Conservation (phyloP, 768 basidiomycete genomes). For the Tulasnella calospora region DNA sequence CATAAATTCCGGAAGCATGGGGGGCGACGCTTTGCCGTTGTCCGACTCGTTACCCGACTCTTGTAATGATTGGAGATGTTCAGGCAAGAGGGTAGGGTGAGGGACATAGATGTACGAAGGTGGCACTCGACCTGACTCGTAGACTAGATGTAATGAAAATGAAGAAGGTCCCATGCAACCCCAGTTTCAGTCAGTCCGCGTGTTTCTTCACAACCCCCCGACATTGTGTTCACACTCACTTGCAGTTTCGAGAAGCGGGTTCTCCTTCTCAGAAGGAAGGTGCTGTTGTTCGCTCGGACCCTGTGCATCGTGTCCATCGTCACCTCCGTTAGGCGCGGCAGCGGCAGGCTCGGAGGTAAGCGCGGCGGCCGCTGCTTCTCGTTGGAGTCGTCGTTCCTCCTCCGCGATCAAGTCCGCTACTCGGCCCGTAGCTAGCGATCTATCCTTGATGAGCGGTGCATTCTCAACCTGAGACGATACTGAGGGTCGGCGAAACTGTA, state of each 20-base stretch:
- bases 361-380: not conserved
- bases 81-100: constrained; percentile 1
- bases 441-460: not conserved
- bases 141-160: not conserved
- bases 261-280: not conserved
- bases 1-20: not conserved
- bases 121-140: not conserved
- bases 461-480: not conserved
- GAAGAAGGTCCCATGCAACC: not conserved
- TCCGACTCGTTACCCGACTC: not conserved
- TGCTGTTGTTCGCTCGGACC: not conserved
- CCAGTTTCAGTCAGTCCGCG: not conserved
- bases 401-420: not conserved
- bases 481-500: not conserved
- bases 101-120: constrained; percentile 5
- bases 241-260: not conserved
- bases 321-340: not conserved
- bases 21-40: not conserved
- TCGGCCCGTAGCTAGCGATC: not conserved
- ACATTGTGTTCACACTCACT: not conserved
- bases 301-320: not conserved
- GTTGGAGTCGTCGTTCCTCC: not conserved
- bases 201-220: not conserved
- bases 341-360: not conserved
- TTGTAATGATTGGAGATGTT: not conserved